phyloP scores from a whole-genome alignment of 2,329 filamentous ascomycete species.

The Diaporthe citriasiana region DNA sequence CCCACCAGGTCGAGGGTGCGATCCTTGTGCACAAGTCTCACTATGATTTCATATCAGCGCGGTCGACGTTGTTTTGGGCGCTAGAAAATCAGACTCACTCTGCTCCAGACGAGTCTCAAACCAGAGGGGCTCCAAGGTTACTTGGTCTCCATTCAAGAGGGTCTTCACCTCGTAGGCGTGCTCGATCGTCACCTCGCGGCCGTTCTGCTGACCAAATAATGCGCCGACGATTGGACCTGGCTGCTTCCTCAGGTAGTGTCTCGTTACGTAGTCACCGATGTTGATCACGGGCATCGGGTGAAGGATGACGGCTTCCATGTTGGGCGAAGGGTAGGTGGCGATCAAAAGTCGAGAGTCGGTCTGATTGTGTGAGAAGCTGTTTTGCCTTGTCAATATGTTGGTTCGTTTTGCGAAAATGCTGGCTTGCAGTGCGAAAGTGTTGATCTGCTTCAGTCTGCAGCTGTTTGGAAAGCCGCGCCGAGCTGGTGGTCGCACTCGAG shows the following conservation, averaged over 20 bases:
- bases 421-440: too few relatives aligned
- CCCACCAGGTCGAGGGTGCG: conserved; percentile 89
- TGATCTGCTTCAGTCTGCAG: not conserved
- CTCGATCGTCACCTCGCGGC: conserved; percentile 90
- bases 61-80: not conserved
- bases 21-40: conserved; percentile 89
- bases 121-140: conserved; percentile 77
- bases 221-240: conserved; percentile 85
- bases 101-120: conserved; percentile 86
- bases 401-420: not conserved
- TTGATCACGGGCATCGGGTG: conserved; percentile 96
- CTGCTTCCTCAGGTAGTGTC: conserved; percentile 84
- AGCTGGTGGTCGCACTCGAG: not conserved
- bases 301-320: conserved; percentile 65
- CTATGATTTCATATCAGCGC: conserved; percentile 58
- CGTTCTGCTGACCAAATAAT: conserved; percentile 92
- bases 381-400: too few relatives aligned
- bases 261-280: conserved; percentile 96
- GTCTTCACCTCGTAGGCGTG: conserved; percentile 88
- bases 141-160: conserved; percentile 65
- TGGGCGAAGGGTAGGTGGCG: not conserved
- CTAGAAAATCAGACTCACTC: conserved; percentile 68
- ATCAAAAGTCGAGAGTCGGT: not conserved
- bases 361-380: not conserved
- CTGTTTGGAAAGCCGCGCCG: not conserved